Evolutionary conservation across 148 eudicot species (phyloP), one percentile per base, ranked within the genome.

Genomic region (Vaccinium macrocarpon): DNA sequence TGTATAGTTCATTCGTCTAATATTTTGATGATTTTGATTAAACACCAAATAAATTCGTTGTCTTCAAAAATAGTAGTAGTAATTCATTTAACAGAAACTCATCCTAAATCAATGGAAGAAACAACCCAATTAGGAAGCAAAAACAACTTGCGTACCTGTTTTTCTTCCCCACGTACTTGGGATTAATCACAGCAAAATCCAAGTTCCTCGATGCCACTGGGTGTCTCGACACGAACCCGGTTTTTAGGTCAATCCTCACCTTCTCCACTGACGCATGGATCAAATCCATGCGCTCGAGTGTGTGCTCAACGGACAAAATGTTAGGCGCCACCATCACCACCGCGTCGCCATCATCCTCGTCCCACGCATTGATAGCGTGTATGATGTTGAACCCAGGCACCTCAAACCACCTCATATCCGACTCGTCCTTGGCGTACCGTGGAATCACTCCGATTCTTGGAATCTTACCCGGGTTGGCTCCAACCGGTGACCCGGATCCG

Each of bases 311-410:
- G 15, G 89, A 81, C 57, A 88, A 53, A 29, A 89, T 75, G 59
- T 91, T 93, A 0, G 93, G 89, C 16, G 93, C 93, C 49, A 92
- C 86, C 88, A 93, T 66, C 51, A 89, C 91, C 11, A 91, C 82
- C n/a, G 81, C 55, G 68, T 92, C 90, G 8, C 91, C 92, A 6
- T 85, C 93, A 48, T 92, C 89, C 66, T 92, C 87, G 7, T 93
- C 97, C 95, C 97, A 93, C 18, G 97, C 95, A 83, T 93, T 93
- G 5, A 88, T 82, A 3, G 84, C 88, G 62, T 93, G 97, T 6
- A 92, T 32, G 0, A 85, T 38, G 76, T 93, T 93, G 9, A 91
- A 85, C 25, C 93, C 93, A 12, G 92, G 91, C 77, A 88, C 93
- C 0, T 91, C 92, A 14, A 93, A 88, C 94, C 95, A 93, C 87